Base-by-base conservation (phyloP, 2,329 filamentous ascomycete genomes). In the Claviceps fusiformis region DNA sequence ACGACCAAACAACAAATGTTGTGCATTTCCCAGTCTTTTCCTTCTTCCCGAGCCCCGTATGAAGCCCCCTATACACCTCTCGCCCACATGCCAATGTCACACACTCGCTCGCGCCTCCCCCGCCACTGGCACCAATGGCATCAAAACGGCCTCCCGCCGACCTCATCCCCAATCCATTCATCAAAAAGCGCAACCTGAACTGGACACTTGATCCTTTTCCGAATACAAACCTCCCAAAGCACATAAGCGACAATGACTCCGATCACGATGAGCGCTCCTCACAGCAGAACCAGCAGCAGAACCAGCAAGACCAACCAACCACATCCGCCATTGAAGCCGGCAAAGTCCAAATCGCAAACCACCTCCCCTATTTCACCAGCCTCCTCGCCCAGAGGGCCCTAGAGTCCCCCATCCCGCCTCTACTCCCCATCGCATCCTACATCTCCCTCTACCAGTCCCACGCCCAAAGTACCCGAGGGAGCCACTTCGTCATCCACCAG, bases 401-500 rank as follows among this genome's bases (percentile, higher is more conserved):
- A 61, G 62, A 29, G 63, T 60, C 51, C 61, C 62, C 19, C 0
- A 48, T 59, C 3, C 5, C 3, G 2, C 67, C 72, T 3, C 66
- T 59, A 49, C 63, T 76, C 4, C 56, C 71, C 17, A 61, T 75
- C 24, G 29, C 61, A 1, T 55, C 54, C 3, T 75, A 73, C 60
- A 58, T 62, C 3, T 57, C 61, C 9, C 67, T 76, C 8, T 77
- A 75, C 55, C 58, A 61, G 5, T 52, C 54, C n/a, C 67, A 67
- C 50, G 61, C 60, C 1, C 45, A 31, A 3, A 68, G 55, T 48
- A 45, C 56, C 3, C 47, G 55, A 17, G 74, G 74, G 19, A 70
- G 73, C 9, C 81, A 84, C 64, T 88, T 87, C 62, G 79, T 88
- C 53, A 75, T 88, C 43, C 83, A 88, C 65, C 84, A 89, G 63